Evolutionary conservation across 805 yeast species (phyloP), one percentile per base, ranked within the genome.

Genomic region (Candida nanaspora): DNA sequence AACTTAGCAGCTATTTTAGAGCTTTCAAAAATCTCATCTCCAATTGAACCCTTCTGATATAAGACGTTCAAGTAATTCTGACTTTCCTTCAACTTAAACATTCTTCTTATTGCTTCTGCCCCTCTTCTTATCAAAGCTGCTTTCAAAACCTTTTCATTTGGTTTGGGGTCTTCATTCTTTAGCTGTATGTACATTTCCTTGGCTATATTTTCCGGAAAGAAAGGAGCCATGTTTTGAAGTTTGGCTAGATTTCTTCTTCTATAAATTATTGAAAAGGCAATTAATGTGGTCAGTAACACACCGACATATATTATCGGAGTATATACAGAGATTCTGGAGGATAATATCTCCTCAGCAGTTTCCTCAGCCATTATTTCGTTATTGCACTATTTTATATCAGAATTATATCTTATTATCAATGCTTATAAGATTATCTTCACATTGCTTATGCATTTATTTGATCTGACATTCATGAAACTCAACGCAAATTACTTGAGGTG

Each of bases 1-100:
- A 88, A 59, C 61, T 86, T 86, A 43, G 74, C 75, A 48, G 86
- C 88, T 38, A 86, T 74, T 49, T 78, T 80, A 61, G 75, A 88
- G 51, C 93, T 80, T 59, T 84, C 82, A 72, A 77, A 83, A 28
- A 86, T 68, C 40, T 85, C 95, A 53, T 93, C 98, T 27, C 97
- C 97, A 46, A 93, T 80, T 15, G 88, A 78, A 0, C 98, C 98
- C 40, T 77, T 78, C 56, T 89, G 91, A 59, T 88, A 89, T 45
- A 93, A 68, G 41, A 74, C 69, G 38, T 74, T 77, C 53, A 87
- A 74, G 42, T 72, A 77, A 6, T 81, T 80, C 59, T 84, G 84
- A 46, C 75, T 70, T 57, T 91, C 97, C 57, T 84, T 82, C 57
- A 88, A 66, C 55, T 85, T 83, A 61, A 91, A 71, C 45, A 93